Evolutionary conservation across 148 eudicot genomes (phyloP).

Genomic region (Cornus suecica): DNA sequence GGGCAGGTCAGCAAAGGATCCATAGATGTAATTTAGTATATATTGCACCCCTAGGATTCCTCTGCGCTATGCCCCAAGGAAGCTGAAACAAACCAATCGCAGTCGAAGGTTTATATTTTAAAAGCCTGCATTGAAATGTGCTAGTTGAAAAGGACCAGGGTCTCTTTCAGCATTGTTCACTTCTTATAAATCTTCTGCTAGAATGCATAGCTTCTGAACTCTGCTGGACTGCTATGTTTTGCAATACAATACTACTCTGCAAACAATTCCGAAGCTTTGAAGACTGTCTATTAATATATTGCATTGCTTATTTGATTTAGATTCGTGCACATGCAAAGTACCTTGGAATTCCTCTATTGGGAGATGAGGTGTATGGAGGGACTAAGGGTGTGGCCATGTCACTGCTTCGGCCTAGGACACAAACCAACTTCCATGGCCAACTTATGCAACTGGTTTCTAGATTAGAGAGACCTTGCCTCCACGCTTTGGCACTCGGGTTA

Average conservation of each 20-base stretch:
- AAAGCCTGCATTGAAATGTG: not conserved
- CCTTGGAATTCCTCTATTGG: slow-evolving; percentile 76
- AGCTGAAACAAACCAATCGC: not conserved
- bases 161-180: not conserved
- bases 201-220: not conserved
- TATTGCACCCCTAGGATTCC: not conserved
- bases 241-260: not conserved
- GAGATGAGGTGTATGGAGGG: slow-evolving; percentile 98
- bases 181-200: no score
- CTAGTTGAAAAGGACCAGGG: not conserved
- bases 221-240: not conserved
- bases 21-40: no score
- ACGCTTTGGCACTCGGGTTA: slow-evolving; percentile 93
- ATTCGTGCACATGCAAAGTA: slow-evolving; percentile 94
- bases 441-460: slow-evolving; percentile 51
- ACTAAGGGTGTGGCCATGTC: slow-evolving; percentile 83
- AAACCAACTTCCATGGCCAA: slow-evolving; percentile 40
- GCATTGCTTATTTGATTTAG: slow-evolving; percentile 28
- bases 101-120: not conserved
- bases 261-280: not conserved
- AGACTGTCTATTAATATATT: not conserved
- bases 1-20: not conserved
- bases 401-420: slow-evolving; percentile 58
- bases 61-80: not conserved
- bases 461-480: slow-evolving; percentile 89